These are phyloP conservation scores for Paramyrothecium sp. DNA, from an alignment of 2,329 filamentous ascomycete species.

Conservation along the genomic window DNA sequence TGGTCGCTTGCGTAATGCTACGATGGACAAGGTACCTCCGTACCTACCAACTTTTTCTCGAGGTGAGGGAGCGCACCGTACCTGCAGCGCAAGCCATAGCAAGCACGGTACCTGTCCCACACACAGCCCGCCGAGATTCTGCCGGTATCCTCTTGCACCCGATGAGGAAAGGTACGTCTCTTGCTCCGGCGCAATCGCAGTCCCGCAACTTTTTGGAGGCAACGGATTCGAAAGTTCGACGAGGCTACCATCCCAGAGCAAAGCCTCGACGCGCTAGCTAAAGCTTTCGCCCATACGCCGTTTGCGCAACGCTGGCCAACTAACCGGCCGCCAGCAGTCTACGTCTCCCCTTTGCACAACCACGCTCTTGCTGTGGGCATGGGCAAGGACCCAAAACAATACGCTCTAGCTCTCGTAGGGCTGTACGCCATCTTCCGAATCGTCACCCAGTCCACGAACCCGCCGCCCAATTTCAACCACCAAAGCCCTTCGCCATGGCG, in stretches of 20 bases:
- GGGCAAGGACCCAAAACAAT: constrained; percentile 37
- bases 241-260: neutral
- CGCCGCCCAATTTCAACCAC: constrained; percentile 20
- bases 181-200: neutral
- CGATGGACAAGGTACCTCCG: too few relatives aligned
- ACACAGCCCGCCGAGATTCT: neutral
- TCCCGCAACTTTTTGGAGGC: neutral
- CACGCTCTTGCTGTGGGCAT: constrained; percentile 20
- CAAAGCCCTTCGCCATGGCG: constrained; percentile 49
- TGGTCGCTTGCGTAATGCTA: too few relatives aligned
- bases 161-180: neutral
- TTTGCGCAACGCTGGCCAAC: neutral
- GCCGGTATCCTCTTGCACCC: neutral
- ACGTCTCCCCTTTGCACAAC: neutral
- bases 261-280: neutral
- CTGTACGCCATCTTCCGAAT: constrained; percentile 36
- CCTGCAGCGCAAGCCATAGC: too few relatives aligned
- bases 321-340: neutral
- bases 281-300: neutral
- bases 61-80: too few relatives aligned
- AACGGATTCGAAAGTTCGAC: neutral
- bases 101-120: too few relatives aligned
- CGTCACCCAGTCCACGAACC: constrained; percentile 30
- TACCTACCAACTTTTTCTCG: too few relatives aligned
- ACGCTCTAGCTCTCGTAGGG: constrained; percentile 28